Conservation (phyloP, 257 asterid genomes). For the Petunia secreta region DNA sequence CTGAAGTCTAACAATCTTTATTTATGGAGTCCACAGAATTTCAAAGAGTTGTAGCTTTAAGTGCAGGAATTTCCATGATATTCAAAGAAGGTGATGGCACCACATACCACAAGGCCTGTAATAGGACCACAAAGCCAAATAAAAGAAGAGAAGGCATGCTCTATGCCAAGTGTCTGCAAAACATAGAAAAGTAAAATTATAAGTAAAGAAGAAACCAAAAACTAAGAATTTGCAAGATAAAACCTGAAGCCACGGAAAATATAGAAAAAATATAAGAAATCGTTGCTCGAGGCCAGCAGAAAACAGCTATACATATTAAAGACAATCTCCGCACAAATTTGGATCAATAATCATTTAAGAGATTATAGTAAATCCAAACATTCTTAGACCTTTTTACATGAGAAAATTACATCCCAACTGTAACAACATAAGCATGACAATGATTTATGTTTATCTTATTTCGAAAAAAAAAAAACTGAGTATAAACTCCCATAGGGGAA, state of each 20-base stretch:
- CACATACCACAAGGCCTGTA: conserved; percentile 96
- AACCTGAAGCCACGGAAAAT: conserved; percentile 58
- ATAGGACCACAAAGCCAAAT: conserved; percentile 99
- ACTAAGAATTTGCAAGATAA: conserved; percentile 20
- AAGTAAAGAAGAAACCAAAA: conserved; percentile 32
- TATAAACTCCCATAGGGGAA: neutral
- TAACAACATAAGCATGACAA: neutral
- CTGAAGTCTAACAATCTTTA: conserved; percentile 9
- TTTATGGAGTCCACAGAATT: neutral
- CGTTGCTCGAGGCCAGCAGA: neutral
- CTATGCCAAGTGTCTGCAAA: conserved; percentile 96
- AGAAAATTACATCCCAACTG: neutral
- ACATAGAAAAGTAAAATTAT: conserved; percentile 31
- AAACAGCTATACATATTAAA: neutral
- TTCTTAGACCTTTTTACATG: neutral
- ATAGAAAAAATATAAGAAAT: neutral
- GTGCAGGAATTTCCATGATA: conserved; percentile 15
- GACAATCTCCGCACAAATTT: neutral
- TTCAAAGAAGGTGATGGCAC: conserved; percentile 23
- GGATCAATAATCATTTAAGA: neutral
- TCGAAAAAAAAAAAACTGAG: neutral
- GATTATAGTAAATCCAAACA: neutral
- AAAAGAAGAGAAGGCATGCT: conserved; percentile 94
- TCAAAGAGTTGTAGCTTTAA: neutral
- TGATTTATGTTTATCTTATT: neutral